phyloP scores from a whole-genome alignment of 2,329 filamentous ascomycete species.

The Calonectria pseudoturangicola region DNA sequence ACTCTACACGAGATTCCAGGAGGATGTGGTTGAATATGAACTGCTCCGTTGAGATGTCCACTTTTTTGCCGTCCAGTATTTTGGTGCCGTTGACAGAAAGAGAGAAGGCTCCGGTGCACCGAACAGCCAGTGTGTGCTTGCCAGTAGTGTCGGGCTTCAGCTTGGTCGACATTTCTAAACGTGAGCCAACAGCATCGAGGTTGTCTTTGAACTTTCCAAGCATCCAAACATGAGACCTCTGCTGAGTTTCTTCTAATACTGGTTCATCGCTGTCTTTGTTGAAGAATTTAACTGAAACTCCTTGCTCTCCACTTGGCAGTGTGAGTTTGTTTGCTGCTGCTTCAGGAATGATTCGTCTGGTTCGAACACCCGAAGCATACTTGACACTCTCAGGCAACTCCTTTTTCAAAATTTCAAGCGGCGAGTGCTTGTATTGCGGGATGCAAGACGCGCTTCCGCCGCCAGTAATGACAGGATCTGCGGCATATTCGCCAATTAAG shows the following conservation, averaged over 20 bases:
- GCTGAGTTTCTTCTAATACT: conserved; percentile 25
- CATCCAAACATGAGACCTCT: conserved; percentile 39
- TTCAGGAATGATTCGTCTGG: conserved; percentile 39
- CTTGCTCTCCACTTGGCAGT: conserved; percentile 4
- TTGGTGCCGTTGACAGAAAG: conserved; percentile 25
- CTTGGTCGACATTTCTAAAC: conserved; percentile 34
- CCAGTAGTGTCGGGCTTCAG: conserved; percentile 38
- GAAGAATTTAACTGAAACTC: conserved; percentile 37
- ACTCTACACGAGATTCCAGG: conserved; percentile 38
- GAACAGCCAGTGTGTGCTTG: conserved; percentile 38
- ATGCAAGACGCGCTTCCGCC: conserved; percentile 44
- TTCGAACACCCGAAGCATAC: conserved; percentile 40
- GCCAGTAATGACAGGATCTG: conserved; percentile 38
- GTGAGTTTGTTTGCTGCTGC: conserved; percentile 21
- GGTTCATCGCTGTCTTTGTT: conserved; percentile 23
- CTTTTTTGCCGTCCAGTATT: conserved; percentile 32
- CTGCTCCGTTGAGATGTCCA: conserved; percentile 39
- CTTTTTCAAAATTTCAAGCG: conserved; percentile 31
- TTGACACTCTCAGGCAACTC: conserved; percentile 5
- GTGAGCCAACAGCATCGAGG: conserved; percentile 26
- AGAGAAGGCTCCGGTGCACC: conserved; percentile 37
- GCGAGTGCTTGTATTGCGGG: conserved; percentile 41
- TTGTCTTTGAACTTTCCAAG: conserved; percentile 36
- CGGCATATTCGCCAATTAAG: conserved; percentile 41
- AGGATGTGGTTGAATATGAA: conserved; percentile 41